Evolutionary conservation across 148 eudicot species (phyloP).

Genomic region (Rhododendron mucronatum): DNA sequence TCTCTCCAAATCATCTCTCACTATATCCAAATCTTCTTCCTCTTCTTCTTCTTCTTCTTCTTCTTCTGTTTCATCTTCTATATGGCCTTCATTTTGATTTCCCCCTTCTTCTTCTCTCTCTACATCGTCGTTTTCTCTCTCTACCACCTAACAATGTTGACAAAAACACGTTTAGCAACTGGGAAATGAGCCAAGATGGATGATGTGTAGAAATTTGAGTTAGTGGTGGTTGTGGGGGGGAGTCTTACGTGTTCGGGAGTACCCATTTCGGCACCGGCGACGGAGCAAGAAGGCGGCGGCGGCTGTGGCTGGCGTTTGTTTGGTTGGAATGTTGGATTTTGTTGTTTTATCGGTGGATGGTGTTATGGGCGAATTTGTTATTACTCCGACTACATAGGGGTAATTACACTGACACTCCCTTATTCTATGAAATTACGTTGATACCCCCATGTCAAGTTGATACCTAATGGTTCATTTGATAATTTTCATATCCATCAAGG

Average conservation of each 20-base stretch:
- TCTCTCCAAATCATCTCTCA: slow-evolving; percentile 28
- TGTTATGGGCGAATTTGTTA: neutral
- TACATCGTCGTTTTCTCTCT: slow-evolving; percentile 21
- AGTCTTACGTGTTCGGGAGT: slow-evolving; percentile 26
- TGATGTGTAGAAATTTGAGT: neutral
- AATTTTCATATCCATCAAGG: too few relatives aligned
- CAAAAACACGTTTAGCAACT: neutral
- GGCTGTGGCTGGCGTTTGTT: neutral
- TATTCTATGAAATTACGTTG: neutral
- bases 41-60: neutral
- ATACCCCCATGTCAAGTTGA: neutral
- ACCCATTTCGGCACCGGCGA: slow-evolving; percentile 26
- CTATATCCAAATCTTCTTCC: neutral
- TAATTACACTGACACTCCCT: neutral
- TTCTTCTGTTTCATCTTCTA: neutral
- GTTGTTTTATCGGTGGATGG: neutral
- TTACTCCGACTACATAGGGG: neutral
- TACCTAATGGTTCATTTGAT: too few relatives aligned
- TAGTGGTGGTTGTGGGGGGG: neutral
- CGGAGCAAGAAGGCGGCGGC: slow-evolving; percentile 15
- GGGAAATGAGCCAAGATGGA: neutral
- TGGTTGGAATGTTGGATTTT: slow-evolving; percentile 21
- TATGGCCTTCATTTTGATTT: neutral
- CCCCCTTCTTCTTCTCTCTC: slow-evolving; percentile 7
- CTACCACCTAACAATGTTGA: slow-evolving; percentile 15